Evolutionary conservation across 1,139 yeast genomes (phyloP).

Genomic region (Taphrina confusa): DNA sequence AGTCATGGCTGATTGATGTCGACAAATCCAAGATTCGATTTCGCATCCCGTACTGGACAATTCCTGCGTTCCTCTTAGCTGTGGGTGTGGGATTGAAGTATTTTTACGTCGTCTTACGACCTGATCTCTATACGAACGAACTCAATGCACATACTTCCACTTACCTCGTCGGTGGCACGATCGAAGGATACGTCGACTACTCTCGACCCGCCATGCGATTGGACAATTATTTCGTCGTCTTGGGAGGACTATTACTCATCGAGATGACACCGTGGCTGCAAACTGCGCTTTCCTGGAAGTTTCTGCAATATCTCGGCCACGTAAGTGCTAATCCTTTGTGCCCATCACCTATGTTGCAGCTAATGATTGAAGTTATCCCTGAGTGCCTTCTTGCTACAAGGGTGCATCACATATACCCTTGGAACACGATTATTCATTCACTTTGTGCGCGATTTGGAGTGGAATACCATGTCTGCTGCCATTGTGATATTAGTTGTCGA

Average conservation of each 20-base stretch:
- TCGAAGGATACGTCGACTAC: slow-evolving; percentile 11
- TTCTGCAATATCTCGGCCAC: slow-evolving; percentile 10
- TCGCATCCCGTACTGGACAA: neutral
- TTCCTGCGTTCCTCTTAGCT: neutral
- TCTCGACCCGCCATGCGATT: slow-evolving; percentile 7
- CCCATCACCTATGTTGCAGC: neutral
- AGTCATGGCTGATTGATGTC: neutral
- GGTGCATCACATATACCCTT: neutral
- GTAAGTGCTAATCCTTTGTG: neutral
- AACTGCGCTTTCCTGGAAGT: neutral
- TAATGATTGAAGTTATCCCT: neutral
- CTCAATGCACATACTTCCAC: slow-evolving; percentile 12
- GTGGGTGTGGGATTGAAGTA: neutral
- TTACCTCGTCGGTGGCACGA: neutral
- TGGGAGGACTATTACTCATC: neutral
- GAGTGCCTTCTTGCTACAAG: slow-evolving; percentile 7
- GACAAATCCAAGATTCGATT: neutral
- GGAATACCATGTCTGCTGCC: slow-evolving; percentile 20
- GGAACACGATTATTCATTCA: neutral
- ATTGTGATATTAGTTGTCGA: slow-evolving; percentile 5
- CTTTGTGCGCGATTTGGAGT: neutral
- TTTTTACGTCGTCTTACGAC: neutral
- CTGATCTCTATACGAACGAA: slow-evolving; percentile 5
- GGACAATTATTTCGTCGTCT: slow-evolving; percentile 8
- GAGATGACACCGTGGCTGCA: slow-evolving; percentile 9